Percentiles rank a stretch among this genome's conserved stretches.
Conservation (phyloP, 306 rosid genomes). For the Sechiopsis laciniata region DNA sequence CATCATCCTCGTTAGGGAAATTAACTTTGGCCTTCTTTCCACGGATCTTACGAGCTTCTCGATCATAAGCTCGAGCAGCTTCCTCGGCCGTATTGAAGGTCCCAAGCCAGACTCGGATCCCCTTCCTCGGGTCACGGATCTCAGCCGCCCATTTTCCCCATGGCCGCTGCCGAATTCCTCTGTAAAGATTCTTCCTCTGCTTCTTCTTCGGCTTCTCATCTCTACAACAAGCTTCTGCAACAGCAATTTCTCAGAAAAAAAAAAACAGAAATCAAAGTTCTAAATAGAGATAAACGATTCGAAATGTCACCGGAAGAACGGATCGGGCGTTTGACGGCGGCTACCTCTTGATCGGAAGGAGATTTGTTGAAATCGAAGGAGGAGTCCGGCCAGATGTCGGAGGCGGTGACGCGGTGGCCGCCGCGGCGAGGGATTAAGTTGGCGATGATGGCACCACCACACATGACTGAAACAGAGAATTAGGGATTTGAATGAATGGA, state of each 20-base stretch:
- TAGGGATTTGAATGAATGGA: background rate
- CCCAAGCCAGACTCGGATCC: conserved; percentile 91
- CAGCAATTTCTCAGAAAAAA: background rate
- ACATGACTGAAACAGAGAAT: conserved; percentile 35
- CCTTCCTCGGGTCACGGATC: conserved; percentile 91
- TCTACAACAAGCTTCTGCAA: conserved; percentile 35
- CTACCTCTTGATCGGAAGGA: conserved; percentile 14
- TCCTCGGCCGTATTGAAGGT: conserved; percentile 89
- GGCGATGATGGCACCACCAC: conserved; percentile 78
- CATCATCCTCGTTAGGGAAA: conserved; percentile 67
- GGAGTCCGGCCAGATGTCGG: conserved; percentile 62
- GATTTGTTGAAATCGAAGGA: conserved; percentile 18
- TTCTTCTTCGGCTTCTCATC: conserved; percentile 45
- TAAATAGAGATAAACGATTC: too few species aligned
- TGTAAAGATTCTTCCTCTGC: conserved; percentile 77
- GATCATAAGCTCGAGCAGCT: conserved; percentile 92
- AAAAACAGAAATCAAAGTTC: background rate
- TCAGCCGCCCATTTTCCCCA: conserved; percentile 99
- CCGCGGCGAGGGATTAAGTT: conserved; percentile 50
- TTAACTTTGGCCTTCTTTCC: conserved; percentile 89
- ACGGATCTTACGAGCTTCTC: conserved; percentile 79
- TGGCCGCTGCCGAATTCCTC: conserved; percentile 91
- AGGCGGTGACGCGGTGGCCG: conserved; percentile 35
- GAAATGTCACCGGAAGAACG: conserved; percentile 38
- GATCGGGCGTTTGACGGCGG: conserved; percentile 30